Conservation (phyloP, 345 rosid species). For the Brassica rapa region DNA sequence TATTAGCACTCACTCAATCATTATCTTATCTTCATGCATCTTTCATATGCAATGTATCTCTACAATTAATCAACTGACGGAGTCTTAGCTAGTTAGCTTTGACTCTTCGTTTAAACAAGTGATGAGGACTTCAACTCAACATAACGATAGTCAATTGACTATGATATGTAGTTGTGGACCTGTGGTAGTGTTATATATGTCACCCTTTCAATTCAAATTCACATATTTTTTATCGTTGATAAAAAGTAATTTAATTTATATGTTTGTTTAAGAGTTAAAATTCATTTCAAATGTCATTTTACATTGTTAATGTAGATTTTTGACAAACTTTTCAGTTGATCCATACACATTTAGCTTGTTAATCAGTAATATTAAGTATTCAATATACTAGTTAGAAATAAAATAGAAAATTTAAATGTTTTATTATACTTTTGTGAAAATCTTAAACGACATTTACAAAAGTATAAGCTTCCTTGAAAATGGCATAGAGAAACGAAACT, state of each 20-base stretch:
- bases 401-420: too few species aligned
- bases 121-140: not conserved
- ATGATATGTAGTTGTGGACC: not conserved
- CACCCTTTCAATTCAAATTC: not conserved
- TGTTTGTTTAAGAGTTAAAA: not conserved
- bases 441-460: too few species aligned
- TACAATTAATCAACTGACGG: not conserved
- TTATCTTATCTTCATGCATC: not conserved
- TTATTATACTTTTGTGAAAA: too few species aligned
- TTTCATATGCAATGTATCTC: not conserved
- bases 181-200: not conserved
- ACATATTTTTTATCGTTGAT: not conserved
- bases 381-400: too few species aligned
- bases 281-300: not conserved
- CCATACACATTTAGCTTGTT: not conserved
- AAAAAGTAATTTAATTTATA: too few species aligned
- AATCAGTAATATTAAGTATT: too few species aligned
- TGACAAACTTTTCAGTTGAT: not conserved
- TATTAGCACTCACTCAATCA: not conserved
- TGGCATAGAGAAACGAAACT: too few species aligned
- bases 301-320: not conserved
- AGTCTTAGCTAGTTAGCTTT: not conserved
- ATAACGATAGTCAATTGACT: not conserved
- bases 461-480: too few species aligned
- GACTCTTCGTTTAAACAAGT: not conserved